A percentile compares a stretch with the other conserved stretches of the same genome.
Conservation (phyloP, 495 filamentous ascomycete genomes). For the Margaritispora aquatica region DNA sequence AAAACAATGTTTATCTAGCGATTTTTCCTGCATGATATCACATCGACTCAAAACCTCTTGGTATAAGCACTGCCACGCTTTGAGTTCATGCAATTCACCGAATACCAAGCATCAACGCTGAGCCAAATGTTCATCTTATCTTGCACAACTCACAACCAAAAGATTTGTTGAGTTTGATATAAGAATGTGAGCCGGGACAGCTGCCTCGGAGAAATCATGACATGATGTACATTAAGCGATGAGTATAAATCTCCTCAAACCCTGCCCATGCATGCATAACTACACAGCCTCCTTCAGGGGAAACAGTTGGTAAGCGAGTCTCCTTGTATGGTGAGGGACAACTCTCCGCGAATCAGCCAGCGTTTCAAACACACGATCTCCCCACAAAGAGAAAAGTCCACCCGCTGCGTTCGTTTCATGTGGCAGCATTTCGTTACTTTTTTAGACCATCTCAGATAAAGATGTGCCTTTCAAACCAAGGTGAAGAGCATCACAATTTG, state of each 20-base stretch:
- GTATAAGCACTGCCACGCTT: no score
- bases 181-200: not conserved
- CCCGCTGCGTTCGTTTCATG: slow-evolving; percentile 1
- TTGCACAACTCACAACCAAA: no score
- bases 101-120: not conserved
- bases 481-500: not conserved
- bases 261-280: not conserved
- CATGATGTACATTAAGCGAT: not conserved
- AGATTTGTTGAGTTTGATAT: no score
- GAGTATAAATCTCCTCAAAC: not conserved
- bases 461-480: not conserved
- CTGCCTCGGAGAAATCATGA: not conserved
- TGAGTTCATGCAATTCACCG: not conserved
- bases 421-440: not conserved
- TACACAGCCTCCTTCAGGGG: not conserved
- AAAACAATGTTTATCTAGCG: no score
- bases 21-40: no score
- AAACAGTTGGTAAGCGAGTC: no score
- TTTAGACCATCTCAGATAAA: not conserved
- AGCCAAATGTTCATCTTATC: not conserved
- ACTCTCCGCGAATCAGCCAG: not conserved
- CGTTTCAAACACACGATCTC: not conserved
- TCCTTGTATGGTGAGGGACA: no score
- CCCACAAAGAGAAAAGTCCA: not conserved
- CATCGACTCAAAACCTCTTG: no score